Conservation (phyloP, 352 stramenopile species). For the Proteromonas lacertae region DNA sequence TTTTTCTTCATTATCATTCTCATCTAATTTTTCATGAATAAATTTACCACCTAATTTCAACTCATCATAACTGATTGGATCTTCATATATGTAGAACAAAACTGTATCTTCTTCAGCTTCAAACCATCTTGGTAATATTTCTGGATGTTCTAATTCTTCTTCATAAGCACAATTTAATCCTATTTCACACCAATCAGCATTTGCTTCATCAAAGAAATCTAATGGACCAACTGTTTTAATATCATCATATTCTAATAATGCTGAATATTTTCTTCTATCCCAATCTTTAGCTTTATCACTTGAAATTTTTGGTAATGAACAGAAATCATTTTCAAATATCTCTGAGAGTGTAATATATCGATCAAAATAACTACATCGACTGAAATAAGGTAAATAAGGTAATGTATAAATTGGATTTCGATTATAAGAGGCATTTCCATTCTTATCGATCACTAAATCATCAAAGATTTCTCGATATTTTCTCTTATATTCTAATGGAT, state of each 20-base stretch:
- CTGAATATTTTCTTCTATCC: constrained; percentile 6
- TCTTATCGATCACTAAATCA: constrained; percentile 33
- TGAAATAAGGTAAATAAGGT: constrained; percentile 75
- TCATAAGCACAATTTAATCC: constrained; percentile 57
- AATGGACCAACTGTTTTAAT: constrained; percentile 42
- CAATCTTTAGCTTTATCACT: constrained; percentile 6
- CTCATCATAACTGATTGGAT: constrained; percentile 44
- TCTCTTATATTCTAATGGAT: constrained; percentile 27
- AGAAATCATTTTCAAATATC: constrained; percentile 46
- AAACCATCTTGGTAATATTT: constrained; percentile 73
- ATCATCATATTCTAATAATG: constrained; percentile 68
- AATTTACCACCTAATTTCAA: constrained; percentile 24
- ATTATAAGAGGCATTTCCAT: constrained; percentile 12
- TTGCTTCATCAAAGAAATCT: constrained; percentile 38
- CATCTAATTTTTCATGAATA: background rate
- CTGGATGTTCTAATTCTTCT: constrained; percentile 38
- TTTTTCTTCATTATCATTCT: background rate
- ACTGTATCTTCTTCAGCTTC: constrained; percentile 38
- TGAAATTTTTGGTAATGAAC: constrained; percentile 32
- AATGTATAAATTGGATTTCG: constrained; percentile 26
- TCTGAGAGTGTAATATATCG: constrained; percentile 64
- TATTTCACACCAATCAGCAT: constrained; percentile 51
- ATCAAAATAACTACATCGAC: constrained; percentile 73
- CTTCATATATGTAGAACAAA: constrained; percentile 56
- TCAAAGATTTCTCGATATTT: constrained; percentile 67